These are phyloP conservation scores for Nematocida ironsii DNA, from an alignment of 371 early-diverging fungal species.

Conservation along the genomic window DNA sequence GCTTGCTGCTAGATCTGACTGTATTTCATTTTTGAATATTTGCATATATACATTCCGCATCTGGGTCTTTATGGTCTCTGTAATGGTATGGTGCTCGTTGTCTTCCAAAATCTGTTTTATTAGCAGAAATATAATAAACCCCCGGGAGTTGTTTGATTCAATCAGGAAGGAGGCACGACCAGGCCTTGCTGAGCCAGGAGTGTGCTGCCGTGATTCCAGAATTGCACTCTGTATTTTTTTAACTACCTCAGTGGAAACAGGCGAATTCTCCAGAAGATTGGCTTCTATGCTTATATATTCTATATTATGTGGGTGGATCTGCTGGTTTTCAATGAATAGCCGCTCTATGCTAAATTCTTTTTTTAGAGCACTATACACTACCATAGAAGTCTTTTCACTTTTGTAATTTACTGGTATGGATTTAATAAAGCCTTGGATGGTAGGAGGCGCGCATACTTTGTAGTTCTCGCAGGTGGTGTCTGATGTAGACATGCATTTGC, in stretches of 20 bases:
- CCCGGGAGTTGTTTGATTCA: slow-evolving; percentile 18
- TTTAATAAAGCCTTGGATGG: background rate
- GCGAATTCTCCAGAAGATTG: slow-evolving; percentile 2
- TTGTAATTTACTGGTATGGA: background rate
- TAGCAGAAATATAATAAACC: slow-evolving; percentile 12
- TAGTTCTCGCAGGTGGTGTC: background rate
- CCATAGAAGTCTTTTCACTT: background rate
- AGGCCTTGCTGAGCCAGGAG: background rate
- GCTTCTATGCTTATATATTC: slow-evolving; percentile 8
- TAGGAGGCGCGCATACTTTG: background rate
- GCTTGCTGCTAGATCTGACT: background rate
- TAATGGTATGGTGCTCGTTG: background rate
- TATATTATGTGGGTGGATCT: background rate
- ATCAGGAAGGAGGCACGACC: background rate
- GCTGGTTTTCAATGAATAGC: background rate
- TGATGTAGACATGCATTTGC: slow-evolving; percentile 4
- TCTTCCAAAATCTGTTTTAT: slow-evolving; percentile 26
- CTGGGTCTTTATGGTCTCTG: background rate
- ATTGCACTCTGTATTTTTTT: slow-evolving; percentile 24
- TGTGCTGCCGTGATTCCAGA: background rate
- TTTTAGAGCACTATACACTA: slow-evolving; percentile 1
- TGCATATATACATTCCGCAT: slow-evolving; percentile 4
- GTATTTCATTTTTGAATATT: slow-evolving; percentile 11
- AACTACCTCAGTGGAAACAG: background rate
- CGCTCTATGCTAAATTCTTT: slow-evolving; percentile 5